Base-by-base conservation (phyloP, 2,329 filamentous ascomycete species). In the Diaporthe batatas region DNA sequence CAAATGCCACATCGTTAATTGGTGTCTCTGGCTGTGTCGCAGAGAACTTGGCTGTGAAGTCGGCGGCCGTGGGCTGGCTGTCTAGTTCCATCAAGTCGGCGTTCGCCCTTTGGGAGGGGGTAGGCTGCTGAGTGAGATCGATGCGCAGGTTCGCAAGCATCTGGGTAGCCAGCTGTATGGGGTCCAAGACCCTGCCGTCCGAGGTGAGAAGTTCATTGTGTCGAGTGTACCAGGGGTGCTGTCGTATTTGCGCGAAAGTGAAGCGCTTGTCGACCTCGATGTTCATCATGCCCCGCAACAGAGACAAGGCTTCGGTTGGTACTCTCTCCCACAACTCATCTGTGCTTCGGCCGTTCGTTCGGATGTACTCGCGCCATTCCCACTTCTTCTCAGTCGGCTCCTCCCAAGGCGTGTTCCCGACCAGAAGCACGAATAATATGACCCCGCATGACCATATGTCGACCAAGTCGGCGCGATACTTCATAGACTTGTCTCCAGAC, bases 371-470 rank as follows among this genome's bases (percentile, higher is more conserved):
- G 77, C 93, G 90, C 77, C 93, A 99, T 83, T 99, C 96, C 86
- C 94, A 97, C 80, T 94, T 98, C 72, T 91, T 88, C 47, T 89
- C 85, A 3, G 95, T 96, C 0, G 96, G 96, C 80, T 96, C 94
- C 79, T 98, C 96, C 96, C 96, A 99, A 0, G 96, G 96, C 2
- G 96, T 99, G 80, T 99, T 99, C 12, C 96, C 96, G 1, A 97
- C 95, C 4, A 99, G 86, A 5, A 99, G 86, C 47, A 98, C 96
- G 79, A 99, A 99, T 5, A 99, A 86, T n/a, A 99, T 97, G 69
- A 99, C 95, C 44, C 96, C 96, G 78, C 95, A 98, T 21, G 95
- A 98, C 97, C 97, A 99, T 72, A 99, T 92, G 80, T 99, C 96
- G 49, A 94, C 94, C 54, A 94, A 83, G 75, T 98, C 94, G 10